A percentile compares a stretch with the other conserved stretches of the same genome.
phyloP scores from a whole-genome alignment of 257 asterid species.

The Asclepias syriaca region DNA sequence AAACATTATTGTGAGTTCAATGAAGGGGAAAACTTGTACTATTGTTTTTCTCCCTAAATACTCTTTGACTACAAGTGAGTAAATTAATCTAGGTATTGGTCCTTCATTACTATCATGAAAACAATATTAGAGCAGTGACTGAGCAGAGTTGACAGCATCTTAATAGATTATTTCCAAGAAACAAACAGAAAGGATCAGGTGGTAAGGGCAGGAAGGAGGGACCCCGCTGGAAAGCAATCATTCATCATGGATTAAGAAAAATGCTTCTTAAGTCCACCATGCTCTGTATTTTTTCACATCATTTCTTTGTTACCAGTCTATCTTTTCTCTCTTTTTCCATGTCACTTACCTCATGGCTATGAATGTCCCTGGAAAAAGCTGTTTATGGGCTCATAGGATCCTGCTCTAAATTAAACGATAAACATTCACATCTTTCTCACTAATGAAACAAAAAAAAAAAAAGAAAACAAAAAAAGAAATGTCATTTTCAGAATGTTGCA shows the following conservation, averaged over 20 bases:
- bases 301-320: background rate
- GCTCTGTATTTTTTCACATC: background rate
- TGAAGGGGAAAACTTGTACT: background rate
- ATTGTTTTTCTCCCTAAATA: background rate
- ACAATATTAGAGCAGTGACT: background rate
- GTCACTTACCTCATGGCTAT: background rate
- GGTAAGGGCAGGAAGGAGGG: background rate
- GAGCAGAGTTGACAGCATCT: background rate
- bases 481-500: background rate
- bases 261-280: background rate
- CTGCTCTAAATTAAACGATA: background rate
- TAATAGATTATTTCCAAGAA: background rate
- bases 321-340: background rate
- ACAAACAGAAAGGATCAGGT: background rate
- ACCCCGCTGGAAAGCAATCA: background rate
- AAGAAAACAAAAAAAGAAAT: background rate
- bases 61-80: background rate
- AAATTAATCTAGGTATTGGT: background rate
- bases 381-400: background rate
- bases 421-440: background rate
- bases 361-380: background rate
- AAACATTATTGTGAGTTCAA: background rate
- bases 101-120: background rate
- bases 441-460: background rate
- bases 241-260: background rate